A percentile compares a stretch with the other conserved stretches of the same genome.
These are phyloP conservation scores for Amaranthus tricolor DNA, from an alignment of 179 eudicot genomes.

Conservation along the genomic window DNA sequence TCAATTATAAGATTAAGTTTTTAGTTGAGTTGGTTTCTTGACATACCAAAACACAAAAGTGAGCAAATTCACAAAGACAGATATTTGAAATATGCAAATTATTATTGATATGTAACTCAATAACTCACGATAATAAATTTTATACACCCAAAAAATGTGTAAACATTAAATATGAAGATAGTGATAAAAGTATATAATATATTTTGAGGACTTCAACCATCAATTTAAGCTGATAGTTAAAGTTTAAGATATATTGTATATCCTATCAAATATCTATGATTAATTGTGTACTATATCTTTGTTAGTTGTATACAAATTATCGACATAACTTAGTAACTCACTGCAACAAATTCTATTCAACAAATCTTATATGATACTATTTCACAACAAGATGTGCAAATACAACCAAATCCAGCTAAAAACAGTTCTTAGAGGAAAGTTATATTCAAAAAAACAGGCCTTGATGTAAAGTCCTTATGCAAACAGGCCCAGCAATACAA, in stretches of 20 bases:
- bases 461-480: conserved; percentile 82
- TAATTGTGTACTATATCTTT: background rate
- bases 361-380: too few relatives aligned
- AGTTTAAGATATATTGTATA: too few relatives aligned
- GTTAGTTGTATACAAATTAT: conserved; percentile 2
- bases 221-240: background rate
- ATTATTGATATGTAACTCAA: background rate
- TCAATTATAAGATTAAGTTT: too few relatives aligned
- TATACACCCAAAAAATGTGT: conserved; percentile 21
- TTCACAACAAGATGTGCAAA: too few relatives aligned
- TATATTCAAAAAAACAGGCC: conserved; percentile 71
- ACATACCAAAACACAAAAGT: too few relatives aligned
- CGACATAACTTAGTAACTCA: too few relatives aligned
- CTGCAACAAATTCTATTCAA: too few relatives aligned
- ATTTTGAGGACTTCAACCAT: background rate
- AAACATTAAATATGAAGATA: background rate
- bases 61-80: too few relatives aligned
- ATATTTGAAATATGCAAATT: background rate
- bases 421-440: conserved; percentile 2
- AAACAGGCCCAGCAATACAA: conserved; percentile 73
- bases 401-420: too few relatives aligned
- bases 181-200: background rate
- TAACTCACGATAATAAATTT: background rate
- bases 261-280: too few relatives aligned
- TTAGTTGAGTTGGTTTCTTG: too few relatives aligned